phyloP scores from a whole-genome alignment of 176 grass and related monocot species.

The Typha latifolia region DNA sequence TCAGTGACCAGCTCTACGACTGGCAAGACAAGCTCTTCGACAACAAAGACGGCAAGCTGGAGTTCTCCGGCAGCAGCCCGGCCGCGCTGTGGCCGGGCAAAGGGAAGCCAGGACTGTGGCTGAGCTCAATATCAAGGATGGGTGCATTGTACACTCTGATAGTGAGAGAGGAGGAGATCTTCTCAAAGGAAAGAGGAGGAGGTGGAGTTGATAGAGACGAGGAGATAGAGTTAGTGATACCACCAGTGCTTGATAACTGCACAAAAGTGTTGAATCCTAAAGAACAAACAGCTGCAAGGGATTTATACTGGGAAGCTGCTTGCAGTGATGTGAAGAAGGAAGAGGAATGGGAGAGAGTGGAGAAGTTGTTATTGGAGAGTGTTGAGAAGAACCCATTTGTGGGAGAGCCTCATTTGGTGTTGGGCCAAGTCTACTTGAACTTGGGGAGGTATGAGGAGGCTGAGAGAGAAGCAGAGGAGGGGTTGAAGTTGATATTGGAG shows the following conservation, averaged over 20 bases:
- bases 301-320: constrained; percentile 60
- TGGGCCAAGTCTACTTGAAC: constrained; percentile 42
- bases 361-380: constrained; percentile 31
- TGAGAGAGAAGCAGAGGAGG: constrained; percentile 33
- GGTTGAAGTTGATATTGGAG: constrained; percentile 49
- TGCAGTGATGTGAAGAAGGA: constrained; percentile 11
- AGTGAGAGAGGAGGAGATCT: constrained; percentile 49
- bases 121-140: constrained; percentile 51
- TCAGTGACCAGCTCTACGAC: constrained; percentile 65
- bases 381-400: constrained; percentile 46
- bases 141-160: constrained; percentile 52
- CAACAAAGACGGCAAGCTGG: constrained; percentile 47
- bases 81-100: constrained; percentile 54
- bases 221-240: constrained; percentile 50
- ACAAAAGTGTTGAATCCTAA: constrained; percentile 31
- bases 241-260: constrained; percentile 53
- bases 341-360: constrained; percentile 9
- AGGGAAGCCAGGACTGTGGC: constrained; percentile 68
- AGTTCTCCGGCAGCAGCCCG: constrained; percentile 36
- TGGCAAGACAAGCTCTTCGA: constrained; percentile 66
- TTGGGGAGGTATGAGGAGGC: constrained; percentile 52
- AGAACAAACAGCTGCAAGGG: constrained; percentile 42
- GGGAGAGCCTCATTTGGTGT: constrained; percentile 47
- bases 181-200: not conserved
- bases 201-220: constrained; percentile 23